A percentile compares a stretch with the other conserved stretches of the same genome.
These are phyloP conservation scores for Polychaeton citri DNA, from an alignment of 2,329 filamentous ascomycete species.

Conservation along the genomic window DNA sequence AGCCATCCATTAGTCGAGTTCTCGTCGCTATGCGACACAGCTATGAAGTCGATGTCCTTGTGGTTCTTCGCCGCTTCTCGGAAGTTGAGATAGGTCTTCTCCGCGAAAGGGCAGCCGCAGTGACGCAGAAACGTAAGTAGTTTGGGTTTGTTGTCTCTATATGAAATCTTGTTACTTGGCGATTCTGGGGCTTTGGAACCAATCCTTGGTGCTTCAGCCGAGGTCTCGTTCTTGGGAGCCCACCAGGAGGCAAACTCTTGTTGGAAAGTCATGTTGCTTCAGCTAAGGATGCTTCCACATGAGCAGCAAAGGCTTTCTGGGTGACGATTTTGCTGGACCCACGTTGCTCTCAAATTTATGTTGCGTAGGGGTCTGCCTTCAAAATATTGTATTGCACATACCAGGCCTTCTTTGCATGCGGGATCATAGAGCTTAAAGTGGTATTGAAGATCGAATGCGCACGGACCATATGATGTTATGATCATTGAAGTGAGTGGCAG, in stretches of 20 bases:
- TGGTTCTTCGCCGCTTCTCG: constrained; percentile 39
- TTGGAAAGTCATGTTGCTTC: constrained; percentile 24
- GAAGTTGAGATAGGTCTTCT: constrained; percentile 35
- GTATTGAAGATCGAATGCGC: too few relatives aligned
- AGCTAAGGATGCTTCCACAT: too few relatives aligned
- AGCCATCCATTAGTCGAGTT: constrained; percentile 46
- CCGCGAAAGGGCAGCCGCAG: constrained; percentile 59
- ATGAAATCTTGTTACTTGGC: constrained; percentile 28
- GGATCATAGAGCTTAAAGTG: too few relatives aligned
- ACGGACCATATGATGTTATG: too few relatives aligned
- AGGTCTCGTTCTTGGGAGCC: constrained; percentile 17
- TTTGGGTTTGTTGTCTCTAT: constrained; percentile 43
- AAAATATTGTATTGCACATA: too few relatives aligned
- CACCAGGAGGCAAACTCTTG: constrained; percentile 31
- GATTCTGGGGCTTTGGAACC: constrained; percentile 45
- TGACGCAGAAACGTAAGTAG: constrained; percentile 57
- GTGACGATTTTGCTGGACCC: too few relatives aligned
- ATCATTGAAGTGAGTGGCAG: too few relatives aligned
- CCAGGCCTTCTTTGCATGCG: too few relatives aligned
- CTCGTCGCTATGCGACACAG: constrained; percentile 46
- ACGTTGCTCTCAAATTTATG: too few relatives aligned
- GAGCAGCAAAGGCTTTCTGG: too few relatives aligned
- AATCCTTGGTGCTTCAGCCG: constrained; percentile 26
- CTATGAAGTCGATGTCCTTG: constrained; percentile 42
- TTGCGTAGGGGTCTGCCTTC: too few relatives aligned